Evolutionary conservation across 2,329 filamentous ascomycete species (phyloP).

Genomic region (Periglandula ipomoeae): DNA sequence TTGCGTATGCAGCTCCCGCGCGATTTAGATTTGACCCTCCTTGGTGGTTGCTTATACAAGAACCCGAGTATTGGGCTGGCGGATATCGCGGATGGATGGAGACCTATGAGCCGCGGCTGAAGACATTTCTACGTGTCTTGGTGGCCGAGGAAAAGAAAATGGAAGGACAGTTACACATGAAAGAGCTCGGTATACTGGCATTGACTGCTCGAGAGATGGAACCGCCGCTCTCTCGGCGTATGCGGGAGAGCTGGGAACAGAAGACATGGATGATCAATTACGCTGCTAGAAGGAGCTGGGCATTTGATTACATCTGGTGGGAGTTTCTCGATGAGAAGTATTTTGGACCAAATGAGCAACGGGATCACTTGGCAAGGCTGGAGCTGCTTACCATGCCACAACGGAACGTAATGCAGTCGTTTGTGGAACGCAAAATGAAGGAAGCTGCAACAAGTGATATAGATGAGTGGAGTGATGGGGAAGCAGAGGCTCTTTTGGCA

Average conservation of each 20-base stretch:
- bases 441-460: too few relatives aligned
- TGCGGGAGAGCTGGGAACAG: slow-evolving; percentile 27
- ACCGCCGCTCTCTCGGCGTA: slow-evolving; percentile 17
- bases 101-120: slow-evolving; percentile 22
- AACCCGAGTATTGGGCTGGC: slow-evolving; percentile 21
- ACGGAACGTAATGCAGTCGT: too few relatives aligned
- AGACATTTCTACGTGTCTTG: slow-evolving; percentile 25
- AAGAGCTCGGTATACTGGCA: too few relatives aligned
- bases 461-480: too few relatives aligned
- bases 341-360: slow-evolving; percentile 14
- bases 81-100: slow-evolving; percentile 21
- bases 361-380: too few relatives aligned
- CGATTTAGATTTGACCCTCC: slow-evolving; percentile 15
- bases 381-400: too few relatives aligned
- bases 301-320: slow-evolving; percentile 28
- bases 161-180: too few relatives aligned
- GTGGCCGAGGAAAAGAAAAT: slow-evolving; percentile 20
- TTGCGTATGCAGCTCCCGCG: slow-evolving; percentile 17
- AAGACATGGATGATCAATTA: slow-evolving; percentile 24
- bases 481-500: too few relatives aligned
- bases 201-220: background rate
- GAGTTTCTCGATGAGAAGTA: slow-evolving; percentile 22
- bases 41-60: slow-evolving; percentile 29
- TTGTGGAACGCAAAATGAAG: too few relatives aligned
- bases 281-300: slow-evolving; percentile 26